Conservation (phyloP, 176 grass and related monocot species). For the Oryza brachyantha region DNA sequence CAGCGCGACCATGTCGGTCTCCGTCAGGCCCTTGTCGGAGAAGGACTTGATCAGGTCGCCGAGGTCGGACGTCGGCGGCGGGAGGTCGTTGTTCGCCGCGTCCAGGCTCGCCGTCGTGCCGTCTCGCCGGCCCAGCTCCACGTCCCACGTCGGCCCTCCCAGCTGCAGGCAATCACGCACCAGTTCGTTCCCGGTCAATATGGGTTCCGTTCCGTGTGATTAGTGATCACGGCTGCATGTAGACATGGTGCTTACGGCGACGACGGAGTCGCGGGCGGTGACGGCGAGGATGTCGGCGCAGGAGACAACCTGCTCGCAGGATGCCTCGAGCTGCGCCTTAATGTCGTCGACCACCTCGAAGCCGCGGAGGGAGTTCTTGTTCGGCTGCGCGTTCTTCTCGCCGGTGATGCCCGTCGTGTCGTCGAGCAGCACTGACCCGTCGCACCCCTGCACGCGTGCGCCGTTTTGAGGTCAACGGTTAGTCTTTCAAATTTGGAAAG, state of each 20-base stretch:
- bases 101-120: slow-evolving; percentile 45
- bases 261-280: slow-evolving; percentile 62
- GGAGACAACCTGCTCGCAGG: slow-evolving; percentile 62
- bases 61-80: slow-evolving; percentile 35
- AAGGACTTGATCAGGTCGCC: slow-evolving; percentile 46
- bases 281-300: slow-evolving; percentile 88
- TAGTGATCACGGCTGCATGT: too few species aligned
- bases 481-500: slow-evolving; percentile 14
- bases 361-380: slow-evolving; percentile 57
- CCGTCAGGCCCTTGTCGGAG: slow-evolving; percentile 37
- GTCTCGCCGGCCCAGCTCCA: slow-evolving; percentile 49
- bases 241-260: slow-evolving; percentile 39
- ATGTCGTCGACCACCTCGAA: slow-evolving; percentile 58
- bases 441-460: slow-evolving; percentile 33
- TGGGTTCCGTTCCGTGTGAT: too few species aligned
- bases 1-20: slow-evolving; percentile 43
- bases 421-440: slow-evolving; percentile 58
- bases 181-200: background rate
- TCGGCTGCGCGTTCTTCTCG: slow-evolving; percentile 51
- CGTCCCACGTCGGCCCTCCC: slow-evolving; percentile 58
- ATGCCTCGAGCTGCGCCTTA: slow-evolving; percentile 48
- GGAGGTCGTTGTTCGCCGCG: slow-evolving; percentile 48
- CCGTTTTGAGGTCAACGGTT: background rate
- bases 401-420: slow-evolving; percentile 28
- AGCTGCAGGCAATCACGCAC: slow-evolving; percentile 18